These are phyloP conservation scores for Ceratonia siliqua DNA, from an alignment of 306 rosid species.

Conservation along the genomic window DNA sequence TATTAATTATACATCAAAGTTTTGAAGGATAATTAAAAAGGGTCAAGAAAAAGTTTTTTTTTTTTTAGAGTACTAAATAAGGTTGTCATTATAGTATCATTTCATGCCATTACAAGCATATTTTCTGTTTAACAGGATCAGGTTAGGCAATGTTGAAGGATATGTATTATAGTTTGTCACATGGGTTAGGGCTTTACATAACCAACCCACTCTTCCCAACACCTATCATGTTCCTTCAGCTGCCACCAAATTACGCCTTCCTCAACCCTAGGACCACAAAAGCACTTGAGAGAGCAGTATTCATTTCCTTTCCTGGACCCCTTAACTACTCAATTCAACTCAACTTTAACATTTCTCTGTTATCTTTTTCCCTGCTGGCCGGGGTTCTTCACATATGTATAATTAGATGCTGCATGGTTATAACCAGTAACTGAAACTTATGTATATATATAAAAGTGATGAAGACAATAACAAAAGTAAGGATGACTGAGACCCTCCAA, in stretches of 20 bases:
- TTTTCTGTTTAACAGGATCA: slow-evolving; percentile 27
- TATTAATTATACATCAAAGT: background rate
- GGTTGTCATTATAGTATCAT: background rate
- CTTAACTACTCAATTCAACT: slow-evolving; percentile 53
- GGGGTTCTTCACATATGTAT: slow-evolving; percentile 24
- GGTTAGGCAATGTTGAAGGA: slow-evolving; percentile 7
- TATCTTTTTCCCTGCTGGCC: no score
- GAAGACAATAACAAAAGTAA: background rate
- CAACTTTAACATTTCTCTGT: no score
- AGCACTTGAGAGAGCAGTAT: slow-evolving; percentile 48
- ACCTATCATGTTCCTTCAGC: slow-evolving; percentile 30
- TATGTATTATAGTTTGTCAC: no score
- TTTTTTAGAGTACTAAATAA: background rate
- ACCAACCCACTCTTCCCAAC: slow-evolving; percentile 20
- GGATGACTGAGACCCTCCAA: background rate
- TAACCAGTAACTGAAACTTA: slow-evolving; percentile 1
- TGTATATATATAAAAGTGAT: background rate
- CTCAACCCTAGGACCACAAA: slow-evolving; percentile 67
- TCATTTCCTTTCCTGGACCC: slow-evolving; percentile 59
- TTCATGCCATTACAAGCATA: background rate
- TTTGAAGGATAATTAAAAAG: background rate
- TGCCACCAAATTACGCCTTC: slow-evolving; percentile 48
- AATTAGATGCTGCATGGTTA: background rate
- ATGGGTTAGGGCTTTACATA: background rate
- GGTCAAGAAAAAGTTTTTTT: background rate